These are phyloP conservation scores for Plasmodium relictum DNA, from an alignment of 169 alveolate species.

Conservation along the genomic window DNA sequence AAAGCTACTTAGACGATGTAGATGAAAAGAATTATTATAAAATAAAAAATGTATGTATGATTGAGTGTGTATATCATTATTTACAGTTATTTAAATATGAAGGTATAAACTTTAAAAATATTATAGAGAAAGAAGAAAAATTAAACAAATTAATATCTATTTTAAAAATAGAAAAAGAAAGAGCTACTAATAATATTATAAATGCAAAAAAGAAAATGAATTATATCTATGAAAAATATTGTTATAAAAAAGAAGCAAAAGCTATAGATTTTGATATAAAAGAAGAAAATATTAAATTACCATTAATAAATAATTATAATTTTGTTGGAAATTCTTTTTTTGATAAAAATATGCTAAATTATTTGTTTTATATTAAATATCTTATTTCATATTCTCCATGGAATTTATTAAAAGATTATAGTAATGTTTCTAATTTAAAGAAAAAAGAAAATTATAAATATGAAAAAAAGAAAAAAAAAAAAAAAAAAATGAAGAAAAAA, in stretches of 20 bases:
- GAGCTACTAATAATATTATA: conserved; percentile 28
- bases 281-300: conserved; percentile 23
- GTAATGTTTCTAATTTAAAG: too few relatives aligned
- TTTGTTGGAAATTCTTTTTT: conserved; percentile 35
- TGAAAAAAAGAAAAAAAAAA: neutral
- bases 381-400: conserved; percentile 63
- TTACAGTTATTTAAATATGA: conserved; percentile 61
- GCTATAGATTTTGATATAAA: conserved; percentile 19
- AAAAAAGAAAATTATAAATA: neutral
- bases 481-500: neutral
- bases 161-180: conserved; percentile 34
- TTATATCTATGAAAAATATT: conserved; percentile 24
- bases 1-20: conserved; percentile 31
- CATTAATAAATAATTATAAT: conserved; percentile 6
- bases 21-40: conserved; percentile 32
- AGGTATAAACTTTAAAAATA: conserved; percentile 49
- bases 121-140: conserved; percentile 10
- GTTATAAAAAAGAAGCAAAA: conserved; percentile 67
- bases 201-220: conserved; percentile 49
- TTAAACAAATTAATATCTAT: conserved; percentile 20
- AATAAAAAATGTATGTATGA: conserved; percentile 52
- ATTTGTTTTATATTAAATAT: conserved; percentile 54
- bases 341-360: conserved; percentile 43
- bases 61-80: conserved; percentile 63
- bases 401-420: conserved; percentile 53